Base-by-base conservation (phyloP, 345 rosid genomes). In the Boechera stricta region DNA sequence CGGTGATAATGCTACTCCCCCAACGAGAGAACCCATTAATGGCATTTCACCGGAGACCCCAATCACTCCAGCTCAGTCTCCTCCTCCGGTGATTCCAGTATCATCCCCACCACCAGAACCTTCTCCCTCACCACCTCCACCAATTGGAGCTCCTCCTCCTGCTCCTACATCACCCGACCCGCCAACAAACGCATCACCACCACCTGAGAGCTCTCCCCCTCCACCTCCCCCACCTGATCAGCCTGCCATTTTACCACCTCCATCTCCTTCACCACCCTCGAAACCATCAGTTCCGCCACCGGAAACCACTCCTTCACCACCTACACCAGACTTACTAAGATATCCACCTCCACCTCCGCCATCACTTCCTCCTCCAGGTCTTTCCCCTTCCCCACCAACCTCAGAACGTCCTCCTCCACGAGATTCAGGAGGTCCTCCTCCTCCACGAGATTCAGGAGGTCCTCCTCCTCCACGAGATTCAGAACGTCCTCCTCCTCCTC, bases 131-230 rank as follows among this genome's bases (percentile, higher is more conserved):
- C 72, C 79, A 41, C 75, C 61, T 69, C 74, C 87, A 28, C 64
- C 84, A 10, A 7, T 44, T 21, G 24, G 73, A 35, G 48, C 83
- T n/a, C 67, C 87, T 59, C 47, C 80, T 39, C 77, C 87, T 3
- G 28, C 59, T 73, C 73, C 80, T 47, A 36, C 66, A 58, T 6
- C 64, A 35, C 55, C 64, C 4, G 81, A 42, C 12, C 58, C 49
- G 29, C 78, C 76, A 49, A 12, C 35, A 33, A 61, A 31, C n/a
- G 67, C 81, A 55, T 80, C 83, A 5, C 62, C 69, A 18, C 21
- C 75, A 4, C 31, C 82, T 6, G 72, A 29, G 38, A 62, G 2
- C 85, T 69, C 85, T 35, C 72, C 72, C 5, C 70, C 68, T 18
- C 74, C 78, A 11, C 77, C 48, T 71, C 57, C 82, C 16, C 42